Conservation (phyloP, 2,329 filamentous ascomycete species). For the Thielaviopsis euricoi region DNA sequence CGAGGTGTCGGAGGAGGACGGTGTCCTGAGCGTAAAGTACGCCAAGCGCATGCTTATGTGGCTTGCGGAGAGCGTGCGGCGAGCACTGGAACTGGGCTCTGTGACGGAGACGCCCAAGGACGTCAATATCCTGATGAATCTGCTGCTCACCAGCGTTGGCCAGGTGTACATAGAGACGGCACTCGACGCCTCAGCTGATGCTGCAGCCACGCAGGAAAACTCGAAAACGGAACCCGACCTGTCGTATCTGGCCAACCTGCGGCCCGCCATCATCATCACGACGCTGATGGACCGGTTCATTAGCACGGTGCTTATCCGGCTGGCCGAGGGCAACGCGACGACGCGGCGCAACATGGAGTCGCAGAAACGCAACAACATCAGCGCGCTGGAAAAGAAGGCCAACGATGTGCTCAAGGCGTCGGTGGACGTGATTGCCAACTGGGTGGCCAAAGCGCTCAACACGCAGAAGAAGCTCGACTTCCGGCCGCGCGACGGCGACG, state of each 20-base stretch:
- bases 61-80: slow-evolving; percentile 85
- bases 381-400: slow-evolving; percentile 72
- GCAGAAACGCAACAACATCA: slow-evolving; percentile 54
- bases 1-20: slow-evolving; percentile 81
- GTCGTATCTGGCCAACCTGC: slow-evolving; percentile 61
- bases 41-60: slow-evolving; percentile 98
- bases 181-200: slow-evolving; percentile 54
- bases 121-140: slow-evolving; percentile 65
- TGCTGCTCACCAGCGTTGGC: slow-evolving; percentile 76
- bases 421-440: slow-evolving; percentile 55
- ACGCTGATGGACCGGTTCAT: slow-evolving; percentile 90
- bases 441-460: slow-evolving; percentile 54
- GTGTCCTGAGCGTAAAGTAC: slow-evolving; percentile 62
- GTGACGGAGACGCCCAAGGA: slow-evolving; percentile 86
- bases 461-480: slow-evolving; percentile 82
- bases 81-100: slow-evolving; percentile 78
- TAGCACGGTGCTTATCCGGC: slow-evolving; percentile 72
- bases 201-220: slow-evolving; percentile 59
- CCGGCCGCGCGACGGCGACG: slow-evolving; percentile 59
- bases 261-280: slow-evolving; percentile 71
- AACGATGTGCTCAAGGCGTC: slow-evolving; percentile 40
- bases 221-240: slow-evolving; percentile 77
- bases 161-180: slow-evolving; percentile 59
- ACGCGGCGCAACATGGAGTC: slow-evolving; percentile 83
- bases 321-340: slow-evolving; percentile 79